Base-by-base conservation (phyloP, 176 grass and related monocot genomes). In the Pontederia crassipes region DNA sequence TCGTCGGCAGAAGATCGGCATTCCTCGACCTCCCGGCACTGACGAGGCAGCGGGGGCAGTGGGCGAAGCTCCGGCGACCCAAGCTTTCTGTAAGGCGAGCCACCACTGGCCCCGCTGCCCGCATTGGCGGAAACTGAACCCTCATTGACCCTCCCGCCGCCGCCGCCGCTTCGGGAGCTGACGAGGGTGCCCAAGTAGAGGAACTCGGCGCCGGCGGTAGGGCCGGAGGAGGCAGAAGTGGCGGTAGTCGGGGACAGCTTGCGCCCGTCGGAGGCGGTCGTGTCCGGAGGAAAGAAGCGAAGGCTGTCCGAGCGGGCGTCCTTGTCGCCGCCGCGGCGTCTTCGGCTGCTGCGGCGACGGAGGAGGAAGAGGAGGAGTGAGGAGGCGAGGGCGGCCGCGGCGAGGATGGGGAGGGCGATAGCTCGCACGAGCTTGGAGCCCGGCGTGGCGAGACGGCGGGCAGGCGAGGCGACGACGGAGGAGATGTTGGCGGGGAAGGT, bases 51-150 rank as follows among this genome's bases (percentile, higher is more conserved):
- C 29, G 76, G 76, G 49, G 76, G 76, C 8, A 79, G 28, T 1
- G 76, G 76, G 2, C 68, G 76, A 32, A 79, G 76, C 68, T 79
- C 68, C 14, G 76, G 76, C 0, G 76, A 79, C 1, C 85, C 77
- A 1, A 61, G 61, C 46, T 46, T 58, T 8, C 16, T 45, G 48
- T 29, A 50, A 53, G 14, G 54, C 57, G 12, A 32, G 16, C 68
- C 62, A 50, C 52, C 45, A 17, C 57, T 40, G 28, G 52, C 49
- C 11, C 18, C 51, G 50, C 8, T 11, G 28, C 48, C 46, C 16
- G 71, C 52, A 13, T 24, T 47, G 7, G 67, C 49, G 75, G 52
- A 47, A 32, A 52, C 67, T 6, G 59, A 66, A 6, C 55, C 9
- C 40, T 72, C 70, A 12, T 45, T 51, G 66, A 11, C 27, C 2